Base-by-base conservation (phyloP, 129 eudicot species). In the Lactuca sativa region DNA sequence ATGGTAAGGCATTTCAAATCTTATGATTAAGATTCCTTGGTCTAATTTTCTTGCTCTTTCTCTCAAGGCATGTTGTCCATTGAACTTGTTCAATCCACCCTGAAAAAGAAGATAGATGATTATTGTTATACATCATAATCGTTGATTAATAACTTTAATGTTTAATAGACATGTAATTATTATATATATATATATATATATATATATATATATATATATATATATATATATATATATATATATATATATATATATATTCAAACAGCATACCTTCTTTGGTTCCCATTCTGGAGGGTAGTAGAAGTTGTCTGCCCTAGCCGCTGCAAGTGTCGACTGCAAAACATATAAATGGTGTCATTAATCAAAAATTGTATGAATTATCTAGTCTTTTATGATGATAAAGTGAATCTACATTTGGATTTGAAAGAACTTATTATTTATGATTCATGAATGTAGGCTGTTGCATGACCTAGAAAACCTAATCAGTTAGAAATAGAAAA, bases 231-330 rank as follows among this genome's bases (percentile, higher is more conserved):
- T n/a, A n/a, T n/a, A n/a, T n/a, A n/a, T n/a, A n/a, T n/a, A n/a
- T n/a, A n/a, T n/a, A n/a, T n/a, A n/a, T n/a, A n/a, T n/a, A n/a
- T n/a, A n/a, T 47, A 55, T 32, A 18, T 14, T 37, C 36, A 60
- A 31, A 15, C 4, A 64, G 51, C 62, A 54, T 77, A 89, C 96
- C 95, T 92, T 82, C 68, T 86, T 85, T 53, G 98, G 98, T 21
- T 80, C 88, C 98, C 98, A 93, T 89, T 93, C 98, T 75, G 98
- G 97, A 8, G 97, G 98, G 59, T 81, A 89, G 86, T 93, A 93
- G 79, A 93, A 93, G 66, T 93, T 89, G 82, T 93, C 97, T 21
- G 98, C 98, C 77, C 98, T 82, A 44, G 98, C 98, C 67, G 97
- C 98, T 59, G 98, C 98, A 81, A 93, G 98, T 25, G 97, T 56